Base-by-base conservation (phyloP, 345 rosid species). In the Salix arbutifolia region DNA sequence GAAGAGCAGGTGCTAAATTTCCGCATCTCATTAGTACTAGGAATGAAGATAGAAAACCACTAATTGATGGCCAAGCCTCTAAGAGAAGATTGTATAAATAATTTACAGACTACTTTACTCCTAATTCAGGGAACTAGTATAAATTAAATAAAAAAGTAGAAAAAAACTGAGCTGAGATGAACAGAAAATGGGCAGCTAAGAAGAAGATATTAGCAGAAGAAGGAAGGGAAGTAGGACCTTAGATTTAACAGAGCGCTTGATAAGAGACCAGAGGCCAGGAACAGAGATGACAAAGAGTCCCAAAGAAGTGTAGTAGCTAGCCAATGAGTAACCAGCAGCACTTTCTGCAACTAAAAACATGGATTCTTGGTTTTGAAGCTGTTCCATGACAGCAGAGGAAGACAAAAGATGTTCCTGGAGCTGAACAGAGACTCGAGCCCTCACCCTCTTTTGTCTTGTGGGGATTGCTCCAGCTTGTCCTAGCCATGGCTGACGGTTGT, bases 221-320 rank as follows among this genome's bases (percentile, higher is more conserved):
- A 13, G 50, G 17, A 44, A 44, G 50, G 3, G 17, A 44, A 44
- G 18, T 44, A 12, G 17, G 50, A 44, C 97, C 97, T 93, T 95
- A 75, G 99, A 95, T 80, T 95, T 93, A 65, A 93, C 97, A 66
- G 97, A 95, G 81, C 97, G 99, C 82, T 95, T 95, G 79, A 95
- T 95, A 62, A 93, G 97, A 19, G 99, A 95, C 99, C 99, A 95
- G 71, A 95, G 95, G 38, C 99, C 97, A 5, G 97, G 99, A 76
- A 95, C 97, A 60, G 96, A 95, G 61, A 95, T 87, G 70, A 95
- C 94, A 78, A 95, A 95, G 52, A 91, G 91, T 70, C 97, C 99
- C 76, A 91, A 79, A 38, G 99, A 93, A 72, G 99, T 93, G 84
- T 93, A 93, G 73, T 95, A 95, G 90, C 99, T 93, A 74, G 99